Percentiles rank a stretch among this genome's conserved stretches.
Evolutionary conservation across 306 rosid genomes (phyloP).

Genomic region (apple (Malus domestica)): ASM211411v1 NC_041804.1:27740001-27740500

Average conservation of each 20-base stretch:
- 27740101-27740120: neutral
- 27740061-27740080: neutral
- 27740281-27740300: neutral
- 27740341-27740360: slow-evolving; percentile 2
- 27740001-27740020: neutral
- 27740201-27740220: neutral
- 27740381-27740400: slow-evolving; percentile 73
- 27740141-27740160: neutral
- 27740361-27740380: slow-evolving; percentile 46
- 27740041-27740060: neutral
- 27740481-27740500: slow-evolving; percentile 46
- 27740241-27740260: neutral
- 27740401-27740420: slow-evolving; percentile 69
- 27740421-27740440: slow-evolving; percentile 27
- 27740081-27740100: neutral
- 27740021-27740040: neutral
- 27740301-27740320: neutral
- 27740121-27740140: neutral
- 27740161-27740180: neutral
- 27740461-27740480: slow-evolving; percentile 59
- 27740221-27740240: neutral
- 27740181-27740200: neutral
- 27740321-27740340: neutral
- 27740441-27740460: slow-evolving; percentile 44
- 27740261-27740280: neutral